Base-by-base conservation (phyloP, 164 flowering plant species). In the Vitis riparia region DNA sequence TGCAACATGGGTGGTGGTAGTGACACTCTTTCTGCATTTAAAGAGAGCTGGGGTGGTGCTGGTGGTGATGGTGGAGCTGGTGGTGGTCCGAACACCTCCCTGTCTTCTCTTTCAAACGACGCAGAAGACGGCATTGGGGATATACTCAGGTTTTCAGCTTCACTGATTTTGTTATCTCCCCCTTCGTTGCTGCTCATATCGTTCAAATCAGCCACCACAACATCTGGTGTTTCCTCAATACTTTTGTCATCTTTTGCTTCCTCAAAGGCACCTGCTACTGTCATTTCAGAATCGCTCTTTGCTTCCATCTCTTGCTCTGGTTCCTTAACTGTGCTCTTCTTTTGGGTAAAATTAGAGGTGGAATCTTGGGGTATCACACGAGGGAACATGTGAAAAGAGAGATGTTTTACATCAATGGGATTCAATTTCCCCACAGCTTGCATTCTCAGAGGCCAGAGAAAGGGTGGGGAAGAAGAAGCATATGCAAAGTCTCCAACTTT, bases 391-490 rank as follows among this genome's bases (percentile, higher is more conserved):
- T 83, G 82, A 61, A 85, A 76, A 16, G 91, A 75, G 4, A 91
- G 88, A 29, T 86, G 85, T 75, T 88, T 86, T 11, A 84, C 72
- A 71, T 89, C 93, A 55, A 84, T 77, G 23, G 93, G 88, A 59
- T 84, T 88, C 74, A 91, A 66, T 69, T 86, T 93, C 50, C 82
- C 88, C 32, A 91, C 73, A n/a, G 93, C 84, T 71, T 87, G 88
- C 68, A 84, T 73, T 70, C 88, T 80, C 11, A 89, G 83, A 68
- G 86, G 75, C 76, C 67, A 59, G 44, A 88, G 86, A 61, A 74
- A 77, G 62, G 91, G 83, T 30, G 86, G 83, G 5, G 85, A 73
- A 58, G 76, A 82, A 48, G 83, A 59, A 11, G 60, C n/a, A 19
- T 76, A 73, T 66, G 69, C 67, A 48, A 65, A 76, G 15, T 75